Conservation (phyloP, 768 basidiomycete genomes). For the Stropharia rugosoannulata region DNA sequence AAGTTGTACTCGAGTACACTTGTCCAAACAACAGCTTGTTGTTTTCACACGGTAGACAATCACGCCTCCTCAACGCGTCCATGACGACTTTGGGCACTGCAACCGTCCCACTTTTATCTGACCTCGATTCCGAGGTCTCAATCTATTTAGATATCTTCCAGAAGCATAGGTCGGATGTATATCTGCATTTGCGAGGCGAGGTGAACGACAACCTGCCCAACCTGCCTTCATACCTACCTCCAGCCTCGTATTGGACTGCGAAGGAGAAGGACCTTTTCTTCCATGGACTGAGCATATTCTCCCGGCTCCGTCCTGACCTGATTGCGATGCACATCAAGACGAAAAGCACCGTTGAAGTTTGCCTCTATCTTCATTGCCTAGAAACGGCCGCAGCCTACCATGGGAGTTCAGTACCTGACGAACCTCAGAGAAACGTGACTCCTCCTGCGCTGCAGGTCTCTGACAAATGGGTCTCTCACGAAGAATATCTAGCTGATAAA, state of each 20-base stretch:
- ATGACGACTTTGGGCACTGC: background rate
- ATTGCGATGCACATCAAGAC: slow-evolving; percentile 67
- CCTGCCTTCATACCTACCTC: slow-evolving; percentile 35
- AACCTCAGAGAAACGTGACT: slow-evolving; percentile 11
- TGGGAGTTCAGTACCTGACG: background rate
- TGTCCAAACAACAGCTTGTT: no score
- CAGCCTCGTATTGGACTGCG: slow-evolving; percentile 55
- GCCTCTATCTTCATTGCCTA: slow-evolving; percentile 60
- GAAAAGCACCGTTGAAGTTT: slow-evolving; percentile 67
- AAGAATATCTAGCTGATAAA: slow-evolving; percentile 40
- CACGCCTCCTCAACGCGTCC: no score
- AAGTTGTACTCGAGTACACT: no score
- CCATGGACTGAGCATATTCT: slow-evolving; percentile 62
- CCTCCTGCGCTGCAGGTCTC: slow-evolving; percentile 50
- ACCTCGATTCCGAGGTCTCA: background rate
- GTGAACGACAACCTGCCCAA: slow-evolving; percentile 18
- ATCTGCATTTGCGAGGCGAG: slow-evolving; percentile 15
- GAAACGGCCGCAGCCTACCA: slow-evolving; percentile 28
- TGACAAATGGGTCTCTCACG: slow-evolving; percentile 45
- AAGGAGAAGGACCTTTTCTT: slow-evolving; percentile 75
- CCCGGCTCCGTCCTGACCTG: slow-evolving; percentile 74
- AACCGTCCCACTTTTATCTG: background rate
- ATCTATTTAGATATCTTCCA: slow-evolving; percentile 10
- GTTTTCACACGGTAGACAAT: no score
- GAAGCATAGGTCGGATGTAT: slow-evolving; percentile 10